Percentiles rank a stretch among this genome's conserved stretches.
Conservation (phyloP, 2,329 filamentous ascomycete genomes). For the Lachnellula suecica region DNA sequence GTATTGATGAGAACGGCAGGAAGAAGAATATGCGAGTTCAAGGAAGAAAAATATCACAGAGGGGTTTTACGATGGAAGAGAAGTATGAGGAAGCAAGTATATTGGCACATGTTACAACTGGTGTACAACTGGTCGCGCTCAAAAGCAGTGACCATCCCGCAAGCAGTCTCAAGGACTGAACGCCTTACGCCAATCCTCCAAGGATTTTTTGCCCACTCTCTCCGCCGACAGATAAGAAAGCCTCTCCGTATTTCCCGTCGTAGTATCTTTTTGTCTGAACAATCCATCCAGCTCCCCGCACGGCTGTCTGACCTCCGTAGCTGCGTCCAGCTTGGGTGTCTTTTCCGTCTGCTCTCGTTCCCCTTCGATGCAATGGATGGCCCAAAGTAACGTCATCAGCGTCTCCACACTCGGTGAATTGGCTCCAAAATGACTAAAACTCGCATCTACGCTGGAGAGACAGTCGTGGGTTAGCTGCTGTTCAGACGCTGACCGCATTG, state of each 20-base stretch:
- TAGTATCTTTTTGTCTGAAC: slow-evolving; percentile 23
- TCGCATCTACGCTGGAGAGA: slow-evolving; percentile 28
- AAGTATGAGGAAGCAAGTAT: neutral
- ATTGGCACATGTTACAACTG: slow-evolving; percentile 22
- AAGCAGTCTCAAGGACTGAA: slow-evolving; percentile 14
- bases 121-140: slow-evolving; percentile 13
- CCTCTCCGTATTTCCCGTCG: slow-evolving; percentile 1
- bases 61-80: neutral
- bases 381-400: slow-evolving; percentile 34
- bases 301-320: slow-evolving; percentile 28
- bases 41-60: too few relatives aligned
- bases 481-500: slow-evolving; percentile 70
- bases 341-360: slow-evolving; percentile 21
- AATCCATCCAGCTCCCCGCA: slow-evolving; percentile 25
- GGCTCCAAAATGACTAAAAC: slow-evolving; percentile 22
- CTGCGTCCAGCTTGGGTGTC: slow-evolving; percentile 27
- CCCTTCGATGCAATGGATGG: slow-evolving; percentile 29
- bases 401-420: slow-evolving; percentile 29
- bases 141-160: slow-evolving; percentile 14
- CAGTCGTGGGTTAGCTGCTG: slow-evolving; percentile 31
- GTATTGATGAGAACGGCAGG: too few relatives aligned
- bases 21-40: too few relatives aligned
- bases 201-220: slow-evolving; percentile 27
- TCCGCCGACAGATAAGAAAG: slow-evolving; percentile 16
- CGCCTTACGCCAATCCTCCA: slow-evolving; percentile 30